phyloP scores from a whole-genome alignment of 345 rosid species.

The Eutrema japonicum region DNA sequence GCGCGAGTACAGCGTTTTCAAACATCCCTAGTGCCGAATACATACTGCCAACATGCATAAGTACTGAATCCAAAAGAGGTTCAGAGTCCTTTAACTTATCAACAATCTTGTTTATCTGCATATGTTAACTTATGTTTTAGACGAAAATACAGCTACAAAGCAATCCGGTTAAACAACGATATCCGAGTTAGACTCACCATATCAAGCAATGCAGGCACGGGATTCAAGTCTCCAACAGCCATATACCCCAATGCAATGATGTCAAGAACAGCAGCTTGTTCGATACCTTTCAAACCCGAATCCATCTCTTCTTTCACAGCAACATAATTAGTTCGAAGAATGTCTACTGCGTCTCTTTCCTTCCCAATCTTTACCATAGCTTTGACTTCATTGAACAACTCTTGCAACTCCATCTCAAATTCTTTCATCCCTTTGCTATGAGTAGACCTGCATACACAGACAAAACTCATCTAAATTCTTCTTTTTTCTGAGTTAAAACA shows the following conservation, averaged over 20 bases:
- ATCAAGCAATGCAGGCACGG: slow-evolving; percentile 53
- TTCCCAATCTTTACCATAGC: slow-evolving; percentile 60
- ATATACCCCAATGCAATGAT: slow-evolving; percentile 75
- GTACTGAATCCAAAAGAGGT: slow-evolving; percentile 70
- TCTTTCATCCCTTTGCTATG: slow-evolving; percentile 50
- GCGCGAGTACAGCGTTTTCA: slow-evolving; percentile 59
- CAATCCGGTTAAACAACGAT: slow-evolving; percentile 11
- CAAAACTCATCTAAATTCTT: slow-evolving; percentile 13
- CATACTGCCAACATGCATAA: slow-evolving; percentile 84
- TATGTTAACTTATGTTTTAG: slow-evolving; percentile 14
- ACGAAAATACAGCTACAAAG: neutral
- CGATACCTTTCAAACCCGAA: slow-evolving; percentile 61
- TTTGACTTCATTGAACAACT: slow-evolving; percentile 71
- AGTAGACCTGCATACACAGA: slow-evolving; percentile 50
- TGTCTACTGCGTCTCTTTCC: slow-evolving; percentile 61
- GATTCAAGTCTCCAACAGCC: slow-evolving; percentile 69
- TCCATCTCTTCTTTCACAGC: slow-evolving; percentile 68
- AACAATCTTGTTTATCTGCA: slow-evolving; percentile 71
- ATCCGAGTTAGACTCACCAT: slow-evolving; percentile 49
- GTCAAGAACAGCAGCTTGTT: slow-evolving; percentile 84
- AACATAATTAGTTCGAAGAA: slow-evolving; percentile 83
- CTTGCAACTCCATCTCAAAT: slow-evolving; percentile 72
- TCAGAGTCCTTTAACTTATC: slow-evolving; percentile 54
- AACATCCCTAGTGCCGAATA: slow-evolving; percentile 66
- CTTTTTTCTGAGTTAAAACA: neutral